phyloP scores from a whole-genome alignment of 1,284 basidiomycete species.

The Stereum hirsutum region DNA sequence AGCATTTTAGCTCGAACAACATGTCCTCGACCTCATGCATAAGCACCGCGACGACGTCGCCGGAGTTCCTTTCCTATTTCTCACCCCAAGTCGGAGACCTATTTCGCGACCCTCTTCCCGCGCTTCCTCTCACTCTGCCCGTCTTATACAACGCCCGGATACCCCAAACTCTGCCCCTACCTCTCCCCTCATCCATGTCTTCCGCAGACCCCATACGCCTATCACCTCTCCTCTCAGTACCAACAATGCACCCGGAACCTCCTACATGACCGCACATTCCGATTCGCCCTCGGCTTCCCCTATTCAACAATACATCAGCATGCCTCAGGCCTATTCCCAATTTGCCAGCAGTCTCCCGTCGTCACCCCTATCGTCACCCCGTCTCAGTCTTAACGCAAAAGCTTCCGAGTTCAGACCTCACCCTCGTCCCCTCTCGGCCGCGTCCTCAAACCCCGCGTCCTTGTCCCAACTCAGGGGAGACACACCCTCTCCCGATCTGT shows the following conservation, averaged over 20 bases:
- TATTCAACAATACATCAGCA: conserved; percentile 48
- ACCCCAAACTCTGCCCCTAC: conserved; percentile 63
- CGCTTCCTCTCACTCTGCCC: conserved; percentile 61
- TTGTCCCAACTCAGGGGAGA: conserved; percentile 48
- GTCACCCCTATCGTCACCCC: conserved; percentile 43
- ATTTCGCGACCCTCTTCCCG: conserved; percentile 76
- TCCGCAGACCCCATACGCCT: conserved; percentile 71
- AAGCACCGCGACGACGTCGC: conserved; percentile 76
- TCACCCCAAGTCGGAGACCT: conserved; percentile 70
- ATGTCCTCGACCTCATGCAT: conserved; percentile 80
- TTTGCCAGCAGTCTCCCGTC: conserved; percentile 61
- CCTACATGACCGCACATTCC: conserved; percentile 50
- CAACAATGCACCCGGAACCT: conserved; percentile 34
- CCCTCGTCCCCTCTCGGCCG: conserved; percentile 64
- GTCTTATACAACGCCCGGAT: conserved; percentile 57
- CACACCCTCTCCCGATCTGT: conserved; percentile 73
- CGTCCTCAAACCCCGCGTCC: conserved; percentile 55
- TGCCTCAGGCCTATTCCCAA: conserved; percentile 39
- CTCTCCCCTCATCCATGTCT: conserved; percentile 61
- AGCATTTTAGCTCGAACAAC: conserved; percentile 63
- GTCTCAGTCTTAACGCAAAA: conserved; percentile 56
- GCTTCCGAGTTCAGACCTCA: conserved; percentile 62
- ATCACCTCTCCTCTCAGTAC: conserved; percentile 59
- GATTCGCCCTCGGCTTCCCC: conserved; percentile 64
- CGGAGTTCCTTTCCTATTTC: conserved; percentile 72